Percentiles rank a stretch among this genome's conserved stretches.
phyloP scores from a whole-genome alignment of 441 rosid genomes.

The Populus tomentosa region DNA sequence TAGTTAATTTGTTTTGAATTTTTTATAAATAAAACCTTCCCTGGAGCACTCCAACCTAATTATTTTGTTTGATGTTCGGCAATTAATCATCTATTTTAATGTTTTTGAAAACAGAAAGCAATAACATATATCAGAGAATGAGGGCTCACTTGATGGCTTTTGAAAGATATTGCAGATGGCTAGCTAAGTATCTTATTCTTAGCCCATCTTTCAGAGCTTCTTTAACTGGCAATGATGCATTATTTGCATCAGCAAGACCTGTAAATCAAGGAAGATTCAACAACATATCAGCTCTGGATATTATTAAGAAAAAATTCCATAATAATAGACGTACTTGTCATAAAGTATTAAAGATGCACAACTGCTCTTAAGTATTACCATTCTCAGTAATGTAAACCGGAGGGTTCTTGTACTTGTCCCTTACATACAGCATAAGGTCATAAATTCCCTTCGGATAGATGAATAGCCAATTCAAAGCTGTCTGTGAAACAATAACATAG shows the following conservation, averaged over 20 bases:
- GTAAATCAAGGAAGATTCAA: background rate
- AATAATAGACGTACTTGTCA: background rate
- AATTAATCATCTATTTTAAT: no score
- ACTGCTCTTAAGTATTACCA: slow-evolving; percentile 12
- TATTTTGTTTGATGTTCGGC: no score
- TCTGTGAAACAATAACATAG: slow-evolving; percentile 19
- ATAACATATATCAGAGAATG: background rate
- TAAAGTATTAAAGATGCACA: background rate
- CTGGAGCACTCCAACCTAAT: no score
- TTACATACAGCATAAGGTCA: slow-evolving; percentile 30
- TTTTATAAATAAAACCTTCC: no score
- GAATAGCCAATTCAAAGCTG: slow-evolving; percentile 34
- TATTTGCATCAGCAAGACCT: slow-evolving; percentile 36
- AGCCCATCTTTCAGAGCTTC: slow-evolving; percentile 21
- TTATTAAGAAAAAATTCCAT: background rate
- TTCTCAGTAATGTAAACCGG: slow-evolving; percentile 48
- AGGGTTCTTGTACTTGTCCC: slow-evolving; percentile 36
- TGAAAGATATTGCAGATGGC: slow-evolving; percentile 24
- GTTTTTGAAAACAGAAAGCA: background rate
- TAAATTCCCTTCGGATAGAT: slow-evolving; percentile 42
- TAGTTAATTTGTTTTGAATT: no score
- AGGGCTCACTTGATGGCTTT: slow-evolving; percentile 28
- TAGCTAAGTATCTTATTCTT: slow-evolving; percentile 23
- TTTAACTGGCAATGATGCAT: slow-evolving; percentile 20
- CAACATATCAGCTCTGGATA: background rate